A percentile compares a stretch with the other conserved stretches of the same genome.
These are phyloP conservation scores for Delonix regia DNA, from an alignment of 306 rosid species.

Conservation along the genomic window DNA sequence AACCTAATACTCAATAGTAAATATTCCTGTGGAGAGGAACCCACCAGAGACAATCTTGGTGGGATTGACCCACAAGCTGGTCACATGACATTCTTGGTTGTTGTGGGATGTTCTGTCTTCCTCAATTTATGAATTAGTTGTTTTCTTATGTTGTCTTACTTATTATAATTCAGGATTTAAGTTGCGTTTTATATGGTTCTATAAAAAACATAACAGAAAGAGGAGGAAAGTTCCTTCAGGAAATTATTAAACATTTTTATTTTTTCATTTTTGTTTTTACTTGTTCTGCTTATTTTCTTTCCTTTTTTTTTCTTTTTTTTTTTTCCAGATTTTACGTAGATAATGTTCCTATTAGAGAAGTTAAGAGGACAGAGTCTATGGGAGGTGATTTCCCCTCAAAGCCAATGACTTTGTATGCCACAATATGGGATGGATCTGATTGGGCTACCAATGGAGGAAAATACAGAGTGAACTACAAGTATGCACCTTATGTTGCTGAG, in stretches of 20 bases:
- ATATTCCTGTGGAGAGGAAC: conserved; percentile 33
- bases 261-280: background rate
- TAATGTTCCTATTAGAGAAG: conserved; percentile 82
- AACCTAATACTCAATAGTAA: background rate
- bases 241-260: background rate
- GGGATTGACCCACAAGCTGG: conserved; percentile 32
- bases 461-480: conserved; percentile 89
- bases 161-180: conserved; percentile 5
- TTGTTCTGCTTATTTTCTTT: conserved; percentile 15
- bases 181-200: conserved; percentile 14
- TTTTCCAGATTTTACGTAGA: conserved; percentile 86
- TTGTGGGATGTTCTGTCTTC: conserved; percentile 27
- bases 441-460: conserved; percentile 99
- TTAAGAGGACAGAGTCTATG: conserved; percentile 72
- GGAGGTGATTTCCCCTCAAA: conserved; percentile 94
- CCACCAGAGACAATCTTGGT: conserved; percentile 35
- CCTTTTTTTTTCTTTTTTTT: conserved; percentile 6
- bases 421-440: conserved; percentile 96
- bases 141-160: conserved; percentile 19
- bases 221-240: background rate
- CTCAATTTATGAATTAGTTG: conserved; percentile 27
- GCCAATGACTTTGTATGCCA: conserved; percentile 92
- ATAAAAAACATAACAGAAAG: background rate
- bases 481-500: conserved; percentile 75
- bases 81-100: conserved; percentile 30